A percentile compares a stretch with the other conserved stretches of the same genome.
These are phyloP conservation scores for Geranium rotundifolium DNA, from an alignment of 345 rosid genomes.

Conservation along the genomic window DNA sequence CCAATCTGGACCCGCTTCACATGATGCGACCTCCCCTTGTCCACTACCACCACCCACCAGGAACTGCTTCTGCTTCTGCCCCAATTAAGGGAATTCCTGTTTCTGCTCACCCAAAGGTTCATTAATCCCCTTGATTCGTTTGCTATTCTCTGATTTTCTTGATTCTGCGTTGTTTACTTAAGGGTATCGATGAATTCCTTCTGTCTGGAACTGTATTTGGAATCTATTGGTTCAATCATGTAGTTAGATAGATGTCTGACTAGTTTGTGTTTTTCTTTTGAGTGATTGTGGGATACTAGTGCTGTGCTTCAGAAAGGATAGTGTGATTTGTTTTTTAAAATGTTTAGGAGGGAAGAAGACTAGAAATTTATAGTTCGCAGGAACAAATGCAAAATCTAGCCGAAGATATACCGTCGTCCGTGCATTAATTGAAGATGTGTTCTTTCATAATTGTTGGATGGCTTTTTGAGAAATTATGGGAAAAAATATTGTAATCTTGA, in stretches of 20 bases:
- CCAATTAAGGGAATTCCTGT: background rate
- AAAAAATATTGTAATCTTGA: background rate
- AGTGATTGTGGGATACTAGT: background rate
- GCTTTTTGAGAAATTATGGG: background rate
- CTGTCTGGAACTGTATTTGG: background rate
- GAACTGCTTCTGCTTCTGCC: conserved; percentile 2
- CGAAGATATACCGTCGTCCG: background rate
- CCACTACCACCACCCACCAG: conserved; percentile 10
- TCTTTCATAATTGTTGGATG: background rate
- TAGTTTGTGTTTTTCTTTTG: background rate
- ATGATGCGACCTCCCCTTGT: conserved; percentile 13
- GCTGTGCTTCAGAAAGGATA: background rate
- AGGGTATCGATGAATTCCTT: background rate
- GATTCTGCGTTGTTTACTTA: background rate
- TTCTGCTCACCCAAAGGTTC: conserved; percentile 29
- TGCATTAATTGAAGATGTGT: background rate
- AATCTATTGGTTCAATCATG: background rate
- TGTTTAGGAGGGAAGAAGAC: background rate
- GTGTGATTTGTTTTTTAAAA: no score
- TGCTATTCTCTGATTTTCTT: background rate
- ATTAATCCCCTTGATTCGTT: background rate
- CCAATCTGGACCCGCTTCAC: conserved; percentile 17
- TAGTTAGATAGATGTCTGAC: background rate
- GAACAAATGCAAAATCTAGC: background rate
- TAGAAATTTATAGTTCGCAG: background rate